Base-by-base conservation (phyloP, 805 yeast genomes). In the Candida sphagnicola region DNA sequence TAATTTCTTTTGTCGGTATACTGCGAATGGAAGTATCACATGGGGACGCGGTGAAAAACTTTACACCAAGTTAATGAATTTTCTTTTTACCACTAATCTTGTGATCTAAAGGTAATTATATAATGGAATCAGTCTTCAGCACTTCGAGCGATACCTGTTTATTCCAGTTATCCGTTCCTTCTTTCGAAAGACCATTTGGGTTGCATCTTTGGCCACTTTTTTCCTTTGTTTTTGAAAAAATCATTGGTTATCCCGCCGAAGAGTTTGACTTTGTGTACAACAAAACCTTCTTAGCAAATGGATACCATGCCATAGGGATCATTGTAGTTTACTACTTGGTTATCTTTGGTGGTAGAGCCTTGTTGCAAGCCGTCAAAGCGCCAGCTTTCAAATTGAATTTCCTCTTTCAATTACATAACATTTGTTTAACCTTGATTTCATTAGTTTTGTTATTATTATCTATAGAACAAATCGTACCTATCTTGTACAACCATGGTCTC, bases 381-480 rank as follows among this genome's bases (percentile, higher is more conserved):
- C 74, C 81, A 29, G 85, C 95, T 12, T 74, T 85, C 61, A 83
- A 84, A 63, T 72, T 90, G 61, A 83, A 82, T 59, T 61, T 68
- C 28, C 59, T 89, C 44, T 90, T 88, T 73, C 95, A 89, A 68
- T 54, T 88, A 44, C 98, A 91, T 65, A 91, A 91, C 67, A 59
- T 89, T 43, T 53, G 78, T 26, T 74, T 91, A 56, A 87, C 97
- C 10, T 42, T 74, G 15, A 67, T 81, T 33, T 86, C 96, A 8
- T 72, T 82, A 42, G 51, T 69, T 14, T 70, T 91, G 56, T 71
- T 89, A 49, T 51, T 82, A 28, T 77, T 91, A 51, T 70, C 84
- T 57, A 60, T 84, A 38, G 99, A 91, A 69, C 98, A 93, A 67
- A 62, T 90, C 48, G 56, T 86, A 35, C 97, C 98, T 29, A 80